Evolutionary conservation across 1,284 basidiomycete species (phyloP).

Genomic region (Moesziomyces aphidis): DNA sequence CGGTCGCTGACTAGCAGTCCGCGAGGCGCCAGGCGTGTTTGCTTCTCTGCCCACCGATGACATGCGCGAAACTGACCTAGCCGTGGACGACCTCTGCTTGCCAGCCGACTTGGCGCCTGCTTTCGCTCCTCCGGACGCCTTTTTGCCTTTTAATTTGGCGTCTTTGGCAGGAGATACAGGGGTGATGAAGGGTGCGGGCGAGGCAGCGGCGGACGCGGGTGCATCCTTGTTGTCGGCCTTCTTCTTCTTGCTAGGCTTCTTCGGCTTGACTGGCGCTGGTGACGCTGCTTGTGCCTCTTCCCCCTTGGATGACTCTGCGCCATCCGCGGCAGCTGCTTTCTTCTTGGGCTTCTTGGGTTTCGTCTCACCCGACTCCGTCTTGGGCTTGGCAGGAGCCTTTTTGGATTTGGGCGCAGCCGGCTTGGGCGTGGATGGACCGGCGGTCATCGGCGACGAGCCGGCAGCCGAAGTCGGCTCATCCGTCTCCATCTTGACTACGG

Average conservation of each 20-base stretch:
- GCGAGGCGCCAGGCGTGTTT: slow-evolving; percentile 25
- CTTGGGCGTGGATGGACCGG: slow-evolving; percentile 15
- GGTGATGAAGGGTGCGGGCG: slow-evolving; percentile 33
- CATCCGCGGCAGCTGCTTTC: slow-evolving; percentile 13
- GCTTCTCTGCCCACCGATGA: slow-evolving; percentile 39
- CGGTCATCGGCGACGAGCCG: slow-evolving; percentile 11
- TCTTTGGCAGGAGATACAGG: slow-evolving; percentile 22
- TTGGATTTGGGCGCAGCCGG: slow-evolving; percentile 23
- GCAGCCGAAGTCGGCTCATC: slow-evolving; percentile 14
- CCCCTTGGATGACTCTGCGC: slow-evolving; percentile 4
- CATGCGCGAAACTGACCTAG: slow-evolving; percentile 34
- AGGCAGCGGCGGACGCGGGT: slow-evolving; percentile 15
- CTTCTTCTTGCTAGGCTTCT: slow-evolving; percentile 39
- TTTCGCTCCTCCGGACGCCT: slow-evolving; percentile 16
- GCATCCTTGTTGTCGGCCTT: slow-evolving; percentile 14
- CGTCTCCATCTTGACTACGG: slow-evolving; percentile 23
- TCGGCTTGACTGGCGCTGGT: slow-evolving; percentile 24
- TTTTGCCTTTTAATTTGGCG: slow-evolving; percentile 18
- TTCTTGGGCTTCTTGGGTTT: slow-evolving; percentile 46
- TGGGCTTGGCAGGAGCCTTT: slow-evolving; percentile 28
- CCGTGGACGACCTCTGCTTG: slow-evolving; percentile 32
- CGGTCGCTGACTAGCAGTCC: slow-evolving; percentile 22
- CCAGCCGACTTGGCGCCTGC: slow-evolving; percentile 14
- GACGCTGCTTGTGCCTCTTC: slow-evolving; percentile 1
- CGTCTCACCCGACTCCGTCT: slow-evolving; percentile 25